phyloP scores from a whole-genome alignment of 257 asterid species.

The Lithospermum erythrorhizon region DNA sequence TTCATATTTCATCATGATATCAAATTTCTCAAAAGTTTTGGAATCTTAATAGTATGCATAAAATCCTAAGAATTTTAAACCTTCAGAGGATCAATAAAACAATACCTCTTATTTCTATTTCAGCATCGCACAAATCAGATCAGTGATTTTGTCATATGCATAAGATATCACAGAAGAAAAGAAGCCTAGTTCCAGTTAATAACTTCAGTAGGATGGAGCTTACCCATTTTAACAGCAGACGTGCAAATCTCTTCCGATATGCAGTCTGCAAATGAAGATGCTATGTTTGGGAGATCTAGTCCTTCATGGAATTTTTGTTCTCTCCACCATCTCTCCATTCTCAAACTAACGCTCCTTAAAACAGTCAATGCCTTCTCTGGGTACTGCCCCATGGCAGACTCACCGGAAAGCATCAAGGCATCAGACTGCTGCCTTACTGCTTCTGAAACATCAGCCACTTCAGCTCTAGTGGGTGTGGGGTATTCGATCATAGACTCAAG shows the following conservation, averaged over 20 bases:
- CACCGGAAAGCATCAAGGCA: conserved; percentile 98
- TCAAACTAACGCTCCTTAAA: conserved; percentile 82
- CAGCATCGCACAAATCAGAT: not conserved
- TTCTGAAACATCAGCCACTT: conserved; percentile 98
- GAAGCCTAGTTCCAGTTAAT: not conserved
- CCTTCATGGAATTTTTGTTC: conserved; percentile 74
- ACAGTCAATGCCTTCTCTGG: conserved; percentile 96
- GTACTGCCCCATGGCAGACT: conserved; percentile 98
- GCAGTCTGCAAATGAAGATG: conserved; percentile 70
- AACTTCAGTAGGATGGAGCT: conserved; percentile 12
- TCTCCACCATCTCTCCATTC: conserved; percentile 99
- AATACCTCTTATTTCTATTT: too few species aligned
- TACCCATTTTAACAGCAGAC: conserved; percentile 99
- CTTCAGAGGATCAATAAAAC: too few species aligned
- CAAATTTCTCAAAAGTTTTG: too few species aligned
- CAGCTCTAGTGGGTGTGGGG: conserved; percentile 98
- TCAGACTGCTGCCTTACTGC: conserved; percentile 94
- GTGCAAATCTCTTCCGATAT: conserved; percentile 97
- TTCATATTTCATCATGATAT: too few species aligned
- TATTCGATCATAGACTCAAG: conserved; percentile 98
- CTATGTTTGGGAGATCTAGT: conserved; percentile 66
- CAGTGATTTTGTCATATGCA: not conserved
- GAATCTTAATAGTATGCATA: too few species aligned
- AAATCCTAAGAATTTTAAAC: too few species aligned
- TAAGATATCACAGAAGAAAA: not conserved